Evolutionary conservation across 1,139 yeast genomes (phyloP), one percentile per base, ranked within the genome.

Genomic region (Sugiyamaella neomexicana): DNA sequence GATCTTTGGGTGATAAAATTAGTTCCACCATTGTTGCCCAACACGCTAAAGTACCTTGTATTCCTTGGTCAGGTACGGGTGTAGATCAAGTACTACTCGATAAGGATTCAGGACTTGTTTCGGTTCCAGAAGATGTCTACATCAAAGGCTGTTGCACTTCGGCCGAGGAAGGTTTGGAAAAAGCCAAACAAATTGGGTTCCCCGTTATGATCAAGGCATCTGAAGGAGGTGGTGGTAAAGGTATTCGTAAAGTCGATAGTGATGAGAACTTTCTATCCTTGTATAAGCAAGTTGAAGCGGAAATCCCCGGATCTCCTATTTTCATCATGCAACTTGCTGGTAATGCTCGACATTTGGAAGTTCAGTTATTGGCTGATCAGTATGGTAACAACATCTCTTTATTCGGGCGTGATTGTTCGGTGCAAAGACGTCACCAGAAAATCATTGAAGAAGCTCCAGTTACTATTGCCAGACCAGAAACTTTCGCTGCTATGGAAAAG

Each of bases 61-160:
- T 93, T 66, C 98, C 99, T 59, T 93, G 99, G 99, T 90, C 97
- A 12, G 99, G 99, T 72, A 88, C 97, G 32, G 98, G 98, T 63
- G 95, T 93, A 52, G 89, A 85, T 60, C 80, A 86, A 56, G 99
- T 93, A 55, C 66, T 70, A 31, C 72, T 89, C 49, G 96, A 93
- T 69, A 66, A 74, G 34, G 67, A 71, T 40, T 81, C 95, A 36
- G 86, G 87, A 60, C 79, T 93, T 61, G 99, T 93, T 37, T 88
- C 97, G 38, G 99, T 93, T 53, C 78, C 85, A 53, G 97, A 89
- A 51, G 85, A 80, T 2, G 80, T 87, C 41, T 93, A 95, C 70
- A 81, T 84, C 61, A 78, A 87, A 73, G 98, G 99, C 64, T 91
- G 98, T 74, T 89, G 91, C 69, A 74, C 77, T 10, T 97, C 97